These are phyloP conservation scores for Kluyveromyces wickerhamii DNA, from an alignment of 805 yeast species.

Conservation along the genomic window DNA sequence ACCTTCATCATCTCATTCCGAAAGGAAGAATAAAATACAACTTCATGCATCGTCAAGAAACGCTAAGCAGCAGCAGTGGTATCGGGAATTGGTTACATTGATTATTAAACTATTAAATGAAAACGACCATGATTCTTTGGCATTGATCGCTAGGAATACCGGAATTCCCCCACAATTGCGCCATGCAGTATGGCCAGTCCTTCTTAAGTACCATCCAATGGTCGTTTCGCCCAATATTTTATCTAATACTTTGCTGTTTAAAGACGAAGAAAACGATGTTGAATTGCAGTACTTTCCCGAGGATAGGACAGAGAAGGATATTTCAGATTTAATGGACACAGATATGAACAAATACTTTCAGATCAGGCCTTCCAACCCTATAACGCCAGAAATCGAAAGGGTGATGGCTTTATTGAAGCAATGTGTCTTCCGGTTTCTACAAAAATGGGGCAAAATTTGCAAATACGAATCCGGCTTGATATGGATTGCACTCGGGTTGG, in stretches of 20 bases:
- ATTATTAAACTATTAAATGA: conserved; percentile 48
- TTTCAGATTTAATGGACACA: conserved; percentile 37
- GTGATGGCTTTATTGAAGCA: conserved; percentile 49
- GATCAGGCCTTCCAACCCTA: conserved; percentile 20
- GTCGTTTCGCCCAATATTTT: conserved; percentile 67
- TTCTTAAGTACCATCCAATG: conserved; percentile 77
- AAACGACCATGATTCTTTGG: conserved; percentile 66
- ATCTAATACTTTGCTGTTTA: conserved; percentile 37
- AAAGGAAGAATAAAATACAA: conserved; percentile 9
- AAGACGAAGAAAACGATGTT: conserved; percentile 4
- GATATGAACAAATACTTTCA: conserved; percentile 56
- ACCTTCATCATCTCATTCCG: conserved; percentile 5
- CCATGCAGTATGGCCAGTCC: conserved; percentile 74
- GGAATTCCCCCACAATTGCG: conserved; percentile 84
- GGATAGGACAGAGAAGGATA: conserved; percentile 14
- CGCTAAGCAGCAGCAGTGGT: conserved; percentile 22
- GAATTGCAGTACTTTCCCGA: conserved; percentile 12
- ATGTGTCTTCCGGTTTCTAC: conserved; percentile 55
- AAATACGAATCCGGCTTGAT: conserved; percentile 76
- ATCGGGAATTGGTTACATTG: conserved; percentile 33
- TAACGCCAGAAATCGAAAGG: conserved; percentile 35
- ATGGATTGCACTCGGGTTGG: conserved; percentile 82
- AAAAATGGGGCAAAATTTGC: conserved; percentile 71
- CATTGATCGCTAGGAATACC: conserved; percentile 68
- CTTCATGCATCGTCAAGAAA: conserved; percentile 22